Percentiles rank a stretch among this genome's conserved stretches.
phyloP scores from a whole-genome alignment of 2,329 filamentous ascomycete genomes.

The Rhinocladiella similis region DNA sequence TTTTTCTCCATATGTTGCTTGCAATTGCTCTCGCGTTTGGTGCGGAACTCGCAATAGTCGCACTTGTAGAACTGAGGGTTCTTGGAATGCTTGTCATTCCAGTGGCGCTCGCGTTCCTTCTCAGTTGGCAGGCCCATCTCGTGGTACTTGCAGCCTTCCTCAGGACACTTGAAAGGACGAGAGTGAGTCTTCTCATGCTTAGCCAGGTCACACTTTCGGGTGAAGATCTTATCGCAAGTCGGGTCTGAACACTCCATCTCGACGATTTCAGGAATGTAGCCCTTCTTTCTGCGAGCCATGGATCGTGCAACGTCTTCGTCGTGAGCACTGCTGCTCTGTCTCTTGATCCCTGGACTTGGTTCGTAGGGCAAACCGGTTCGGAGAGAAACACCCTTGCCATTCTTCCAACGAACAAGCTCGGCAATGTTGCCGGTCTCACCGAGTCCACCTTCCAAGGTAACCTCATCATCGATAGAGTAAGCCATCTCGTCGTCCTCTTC shows the following conservation, averaged over 20 bases:
- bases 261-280: constrained; percentile 79
- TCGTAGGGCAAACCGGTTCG: constrained; percentile 67
- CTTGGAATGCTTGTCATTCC: constrained; percentile 91
- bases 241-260: constrained; percentile 74
- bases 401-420: constrained; percentile 79
- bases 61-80: constrained; percentile 82
- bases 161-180: constrained; percentile 89
- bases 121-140: constrained; percentile 92
- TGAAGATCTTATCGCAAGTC: constrained; percentile 87
- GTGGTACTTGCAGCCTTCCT: constrained; percentile 83
- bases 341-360: constrained; percentile 50
- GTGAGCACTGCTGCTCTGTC: constrained; percentile 58
- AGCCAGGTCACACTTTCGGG: constrained; percentile 92
- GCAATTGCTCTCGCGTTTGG: constrained; percentile 94
- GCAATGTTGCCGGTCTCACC: constrained; percentile 78
- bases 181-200: constrained; percentile 99
- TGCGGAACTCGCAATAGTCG: constrained; percentile 86
- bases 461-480: constrained; percentile 63
- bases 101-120: constrained; percentile 93
- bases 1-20: constrained; percentile 99
- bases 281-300: constrained; percentile 95
- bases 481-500: constrained; percentile 51
- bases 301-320: constrained; percentile 84
- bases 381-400: constrained; percentile 77
- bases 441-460: constrained; percentile 79